Percentiles rank a stretch among this genome's conserved stretches.
Conservation (phyloP, 257 asterid species). For the Solanum pinnatisectum region DNA sequence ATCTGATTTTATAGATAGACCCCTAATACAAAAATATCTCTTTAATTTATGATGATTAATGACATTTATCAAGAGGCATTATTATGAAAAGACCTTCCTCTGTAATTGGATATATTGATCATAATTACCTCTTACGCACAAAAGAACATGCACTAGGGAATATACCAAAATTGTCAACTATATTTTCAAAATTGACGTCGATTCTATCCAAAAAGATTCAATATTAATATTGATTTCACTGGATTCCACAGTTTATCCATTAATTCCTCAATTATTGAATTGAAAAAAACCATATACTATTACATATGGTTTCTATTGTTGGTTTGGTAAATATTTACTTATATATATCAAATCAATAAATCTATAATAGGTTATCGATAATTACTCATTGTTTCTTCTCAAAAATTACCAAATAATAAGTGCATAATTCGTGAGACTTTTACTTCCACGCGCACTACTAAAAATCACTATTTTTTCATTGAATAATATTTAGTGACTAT, state of each 20-base stretch:
- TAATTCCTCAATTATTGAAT: background rate
- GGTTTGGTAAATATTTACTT: background rate
- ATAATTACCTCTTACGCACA: background rate
- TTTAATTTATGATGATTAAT: background rate
- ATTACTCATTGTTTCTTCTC: background rate
- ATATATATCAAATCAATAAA: too few species aligned
- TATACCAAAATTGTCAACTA: background rate
- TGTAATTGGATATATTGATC: background rate
- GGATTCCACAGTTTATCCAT: background rate
- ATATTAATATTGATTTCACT: background rate
- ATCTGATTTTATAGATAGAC: too few species aligned
- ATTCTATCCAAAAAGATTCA: background rate
- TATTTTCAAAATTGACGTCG: background rate
- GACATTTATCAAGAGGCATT: background rate
- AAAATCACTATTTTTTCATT: background rate
- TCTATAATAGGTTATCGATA: too few species aligned
- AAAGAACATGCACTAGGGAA: background rate
- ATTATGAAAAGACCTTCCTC: background rate
- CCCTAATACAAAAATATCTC: background rate
- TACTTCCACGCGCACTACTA: background rate
- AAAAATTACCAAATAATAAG: background rate
- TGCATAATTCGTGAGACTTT: background rate
- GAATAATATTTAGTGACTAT: background rate
- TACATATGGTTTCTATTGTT: background rate
- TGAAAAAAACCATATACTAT: background rate